A percentile compares a stretch with the other conserved stretches of the same genome.
Evolutionary conservation across 306 rosid species (phyloP).

Genomic region (Luffa aegyptiaca): DNA sequence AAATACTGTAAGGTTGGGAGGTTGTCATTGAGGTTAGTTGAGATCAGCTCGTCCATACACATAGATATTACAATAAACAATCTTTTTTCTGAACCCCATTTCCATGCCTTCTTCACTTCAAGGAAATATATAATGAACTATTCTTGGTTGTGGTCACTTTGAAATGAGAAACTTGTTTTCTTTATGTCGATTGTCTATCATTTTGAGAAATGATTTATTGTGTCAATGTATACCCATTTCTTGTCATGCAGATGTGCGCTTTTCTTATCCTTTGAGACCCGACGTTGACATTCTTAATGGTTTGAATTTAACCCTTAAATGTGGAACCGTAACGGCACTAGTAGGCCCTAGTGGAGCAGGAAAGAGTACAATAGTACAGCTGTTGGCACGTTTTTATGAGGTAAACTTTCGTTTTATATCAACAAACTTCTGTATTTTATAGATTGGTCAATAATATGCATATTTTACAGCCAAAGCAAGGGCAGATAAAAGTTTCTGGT

Average conservation of each 20-base stretch:
- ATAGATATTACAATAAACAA: not conserved
- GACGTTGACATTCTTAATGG: constrained; percentile 57
- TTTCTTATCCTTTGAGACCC: constrained; percentile 89
- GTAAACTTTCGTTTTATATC: constrained; percentile 29
- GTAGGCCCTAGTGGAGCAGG: constrained; percentile 94
- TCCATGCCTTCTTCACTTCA: not conserved
- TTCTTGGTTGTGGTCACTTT: not conserved
- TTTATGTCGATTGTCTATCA: not conserved
- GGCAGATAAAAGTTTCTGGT: constrained; percentile 74
- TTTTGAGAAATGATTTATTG: not conserved
- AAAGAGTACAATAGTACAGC: constrained; percentile 87
- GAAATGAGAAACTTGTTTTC: not conserved
- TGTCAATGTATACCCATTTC: constrained; percentile 1
- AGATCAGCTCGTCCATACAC: not conserved
- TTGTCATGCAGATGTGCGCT: constrained; percentile 58
- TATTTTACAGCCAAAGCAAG: constrained; percentile 62
- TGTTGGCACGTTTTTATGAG: constrained; percentile 93
- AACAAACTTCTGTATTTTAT: not conserved
- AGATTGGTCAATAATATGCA: constrained; percentile 7
- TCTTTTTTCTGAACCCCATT: not conserved
- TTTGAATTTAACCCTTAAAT: constrained; percentile 58
- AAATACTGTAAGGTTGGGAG: not conserved
- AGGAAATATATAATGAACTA: not conserved
- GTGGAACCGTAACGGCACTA: constrained; percentile 87
- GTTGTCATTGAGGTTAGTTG: not conserved